phyloP scores from a whole-genome alignment of 2,329 filamentous ascomycete species.

The Penicillium sp. region DNA sequence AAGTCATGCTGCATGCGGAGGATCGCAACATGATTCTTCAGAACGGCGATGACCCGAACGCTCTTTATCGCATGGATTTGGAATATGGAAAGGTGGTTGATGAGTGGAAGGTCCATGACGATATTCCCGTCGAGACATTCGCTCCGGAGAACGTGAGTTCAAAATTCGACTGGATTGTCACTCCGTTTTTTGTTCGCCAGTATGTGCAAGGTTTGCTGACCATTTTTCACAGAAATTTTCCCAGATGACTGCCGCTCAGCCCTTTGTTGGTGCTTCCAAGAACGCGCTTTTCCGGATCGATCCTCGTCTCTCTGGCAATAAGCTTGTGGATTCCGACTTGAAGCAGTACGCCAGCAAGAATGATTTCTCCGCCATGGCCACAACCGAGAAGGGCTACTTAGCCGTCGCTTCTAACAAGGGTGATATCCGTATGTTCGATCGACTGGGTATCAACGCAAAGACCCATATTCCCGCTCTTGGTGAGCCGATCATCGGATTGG shows the following conservation, averaged over 20 bases:
- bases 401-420: slow-evolving; percentile 97
- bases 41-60: slow-evolving; percentile 75
- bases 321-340: slow-evolving; percentile 84
- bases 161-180: background rate
- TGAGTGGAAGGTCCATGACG: slow-evolving; percentile 97
- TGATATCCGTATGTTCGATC: slow-evolving; percentile 93
- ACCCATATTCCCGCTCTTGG: slow-evolving; percentile 93
- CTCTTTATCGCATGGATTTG: slow-evolving; percentile 92
- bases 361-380: slow-evolving; percentile 89
- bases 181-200: background rate
- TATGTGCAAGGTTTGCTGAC: slow-evolving; percentile 22
- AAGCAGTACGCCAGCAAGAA: slow-evolving; percentile 98
- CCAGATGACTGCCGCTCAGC: slow-evolving; percentile 92
- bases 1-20: slow-evolving; percentile 91
- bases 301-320: slow-evolving; percentile 80
- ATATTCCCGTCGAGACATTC: slow-evolving; percentile 87
- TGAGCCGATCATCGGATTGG: slow-evolving; percentile 88
- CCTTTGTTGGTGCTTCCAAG: slow-evolving; percentile 85
- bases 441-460: slow-evolving; percentile 94
- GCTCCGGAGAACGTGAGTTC: slow-evolving; percentile 70
- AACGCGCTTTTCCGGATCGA: slow-evolving; percentile 94
- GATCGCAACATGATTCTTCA: slow-evolving; percentile 87
- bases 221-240: slow-evolving; percentile 66
- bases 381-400: slow-evolving; percentile 93
- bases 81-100: slow-evolving; percentile 97